phyloP scores from a whole-genome alignment of 2,329 filamentous ascomycete species.

The Colletotrichum theobromicola region DNA sequence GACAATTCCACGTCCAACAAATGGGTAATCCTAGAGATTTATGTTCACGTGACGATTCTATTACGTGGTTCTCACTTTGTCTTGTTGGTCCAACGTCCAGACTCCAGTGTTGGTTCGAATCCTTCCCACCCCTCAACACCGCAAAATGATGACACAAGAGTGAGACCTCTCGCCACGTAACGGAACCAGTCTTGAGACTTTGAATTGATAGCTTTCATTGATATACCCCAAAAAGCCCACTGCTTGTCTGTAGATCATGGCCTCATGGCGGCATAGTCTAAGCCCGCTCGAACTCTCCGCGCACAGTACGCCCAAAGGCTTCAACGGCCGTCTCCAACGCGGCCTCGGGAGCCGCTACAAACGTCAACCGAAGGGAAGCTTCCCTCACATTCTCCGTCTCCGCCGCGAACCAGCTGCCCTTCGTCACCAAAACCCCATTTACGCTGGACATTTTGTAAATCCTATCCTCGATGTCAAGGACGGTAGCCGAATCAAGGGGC shows the following conservation, averaged over 20 bases:
- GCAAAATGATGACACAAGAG: not conserved
- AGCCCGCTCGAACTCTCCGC: not conserved
- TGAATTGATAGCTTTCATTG: too few species aligned
- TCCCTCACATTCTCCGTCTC: not conserved
- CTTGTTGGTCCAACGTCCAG: not conserved
- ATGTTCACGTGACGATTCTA: not conserved
- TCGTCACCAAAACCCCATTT: not conserved
- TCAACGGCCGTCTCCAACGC: not conserved
- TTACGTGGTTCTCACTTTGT: not conserved
- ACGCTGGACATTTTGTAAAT: not conserved
- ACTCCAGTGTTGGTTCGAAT: not conserved
- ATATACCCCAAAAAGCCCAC: not conserved
- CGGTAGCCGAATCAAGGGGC: accelerated
- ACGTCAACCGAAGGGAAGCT: not conserved
- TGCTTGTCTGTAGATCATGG: not conserved
- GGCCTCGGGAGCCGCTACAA: not conserved
- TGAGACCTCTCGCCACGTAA: too few species aligned
- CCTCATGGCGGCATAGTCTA: not conserved
- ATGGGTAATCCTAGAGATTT: too few species aligned
- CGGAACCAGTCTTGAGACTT: too few species aligned
- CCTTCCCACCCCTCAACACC: too few species aligned
- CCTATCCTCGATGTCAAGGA: not conserved
- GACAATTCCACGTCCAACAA: too few species aligned
- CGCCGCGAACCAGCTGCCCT: not conserved
- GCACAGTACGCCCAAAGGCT: not conserved